Conservation (phyloP, 2,329 filamentous ascomycete genomes). For the Thermoascus crustaceus region DNA sequence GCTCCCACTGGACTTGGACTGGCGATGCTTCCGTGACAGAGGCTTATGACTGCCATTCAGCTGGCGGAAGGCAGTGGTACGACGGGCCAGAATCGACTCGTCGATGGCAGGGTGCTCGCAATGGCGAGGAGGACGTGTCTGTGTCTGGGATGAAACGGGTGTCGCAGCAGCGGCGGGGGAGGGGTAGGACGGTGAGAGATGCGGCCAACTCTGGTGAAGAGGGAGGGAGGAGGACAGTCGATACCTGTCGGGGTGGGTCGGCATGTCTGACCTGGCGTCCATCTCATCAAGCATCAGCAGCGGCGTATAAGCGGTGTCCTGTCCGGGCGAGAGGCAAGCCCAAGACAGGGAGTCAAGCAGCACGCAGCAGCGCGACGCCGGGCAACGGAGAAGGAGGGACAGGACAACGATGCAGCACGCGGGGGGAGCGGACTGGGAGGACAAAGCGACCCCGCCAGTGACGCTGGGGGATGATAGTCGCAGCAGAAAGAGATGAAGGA, state of each 20-base stretch:
- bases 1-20: conserved; percentile 14
- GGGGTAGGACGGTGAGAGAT: conserved; percentile 18
- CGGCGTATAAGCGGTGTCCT: conserved; percentile 2
- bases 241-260: conserved; percentile 19
- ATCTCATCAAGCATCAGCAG: conserved; percentile 17
- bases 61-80: conserved; percentile 26
- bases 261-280: conserved; percentile 25
- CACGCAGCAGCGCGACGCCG: too few species aligned
- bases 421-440: background rate
- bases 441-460: conserved; percentile 1
- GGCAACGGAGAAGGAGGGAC: background rate
- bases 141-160: conserved; percentile 15
- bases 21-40: conserved; percentile 18
- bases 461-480: conserved; percentile 1
- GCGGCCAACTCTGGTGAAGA: conserved; percentile 25
- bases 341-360: too few species aligned
- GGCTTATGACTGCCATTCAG: conserved; percentile 20
- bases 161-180: conserved; percentile 14
- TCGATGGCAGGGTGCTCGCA: conserved; percentile 20
- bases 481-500: background rate
- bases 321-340: conserved; percentile 2
- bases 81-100: conserved; percentile 24
- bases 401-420: too few species aligned
- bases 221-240: conserved; percentile 23
- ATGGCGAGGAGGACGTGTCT: conserved; percentile 17